Conservation (phyloP, 164 flowering plant genomes). For the Chimonanthus salicifolius region DNA sequence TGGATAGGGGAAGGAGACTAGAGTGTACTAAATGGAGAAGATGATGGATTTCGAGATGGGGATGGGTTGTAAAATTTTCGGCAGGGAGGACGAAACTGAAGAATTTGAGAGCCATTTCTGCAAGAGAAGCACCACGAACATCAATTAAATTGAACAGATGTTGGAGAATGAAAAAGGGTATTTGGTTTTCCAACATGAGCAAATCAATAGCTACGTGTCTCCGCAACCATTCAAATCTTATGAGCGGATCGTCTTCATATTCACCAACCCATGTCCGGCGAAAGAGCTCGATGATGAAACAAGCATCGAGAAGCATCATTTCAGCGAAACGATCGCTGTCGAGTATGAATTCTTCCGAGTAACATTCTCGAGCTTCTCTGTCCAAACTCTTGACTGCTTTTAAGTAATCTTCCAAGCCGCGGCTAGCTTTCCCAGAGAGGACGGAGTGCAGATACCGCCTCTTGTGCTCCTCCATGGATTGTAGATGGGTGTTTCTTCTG, state of each 20-base stretch:
- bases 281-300: background rate
- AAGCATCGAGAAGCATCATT: conserved; percentile 1
- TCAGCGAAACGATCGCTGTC: background rate
- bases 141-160: too few relatives aligned
- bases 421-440: background rate
- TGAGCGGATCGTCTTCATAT: background rate
- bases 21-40: background rate
- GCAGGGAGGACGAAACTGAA: background rate
- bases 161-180: too few relatives aligned
- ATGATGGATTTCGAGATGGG: background rate
- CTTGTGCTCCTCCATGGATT: conserved; percentile 7
- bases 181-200: background rate
- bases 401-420: background rate
- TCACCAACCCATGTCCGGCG: background rate
- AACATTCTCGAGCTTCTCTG: background rate
- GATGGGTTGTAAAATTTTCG: background rate
- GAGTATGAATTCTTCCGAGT: background rate
- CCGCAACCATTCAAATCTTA: background rate
- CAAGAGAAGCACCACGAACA: background rate
- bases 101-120: background rate
- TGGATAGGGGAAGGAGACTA: background rate
- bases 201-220: background rate
- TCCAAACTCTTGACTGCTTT: background rate
- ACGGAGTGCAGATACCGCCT: background rate
- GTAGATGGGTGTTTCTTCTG: background rate